Base-by-base conservation (phyloP, 305 asterid genomes). In the Galium porrigens region DNA sequence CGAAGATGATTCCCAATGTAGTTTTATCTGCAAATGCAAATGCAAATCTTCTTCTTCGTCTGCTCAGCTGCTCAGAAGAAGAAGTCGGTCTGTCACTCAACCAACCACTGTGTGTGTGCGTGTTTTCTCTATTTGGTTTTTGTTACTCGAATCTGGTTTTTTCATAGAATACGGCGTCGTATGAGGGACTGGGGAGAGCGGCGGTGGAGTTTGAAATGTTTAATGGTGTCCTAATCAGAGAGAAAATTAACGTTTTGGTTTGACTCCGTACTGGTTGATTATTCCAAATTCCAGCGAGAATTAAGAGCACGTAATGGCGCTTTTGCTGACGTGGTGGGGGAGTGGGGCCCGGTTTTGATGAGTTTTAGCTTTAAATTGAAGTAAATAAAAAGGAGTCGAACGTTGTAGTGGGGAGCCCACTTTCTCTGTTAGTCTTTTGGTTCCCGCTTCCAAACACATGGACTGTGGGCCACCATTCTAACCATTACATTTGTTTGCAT, bases 371-470 rank as follows among this genome's bases (percentile, higher is more conserved):
- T 54, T 54, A 54, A 32, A 58, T 33, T 44, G 18, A 63, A 55
- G 63, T 15, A 10, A 15, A 37, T 18, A 42, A 66, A 65, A 37
- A 22, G 68, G 60, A 72, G 62, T 78, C 80, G 82, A 78, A 75
- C 82, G 82, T 78, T 78, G 78, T 25, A 78, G 72, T 78, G 80
- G 67, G 22, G 79, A 66, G 69, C 74, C 58, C 3, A 10, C 22
- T n/a, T 33, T 59, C 51, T 30, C 63, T 55, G 6, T 14, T 3
- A 20, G 60, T 27, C 60, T 55, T 25, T 34, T 48, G 44, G 39
- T 34, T 68, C 68, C 63, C 51, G 61, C 65, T 63, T 41, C 58
- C 7, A 4, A 46, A 53, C 78, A 73, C 81, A 70, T 73, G 78
- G 68, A 14, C 27, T 4, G 5, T 20, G 12, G 7, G 73, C 72